phyloP scores from a whole-genome alignment of 2,329 filamentous ascomycete genomes.

The Chaetothyriales sp. region DNA sequence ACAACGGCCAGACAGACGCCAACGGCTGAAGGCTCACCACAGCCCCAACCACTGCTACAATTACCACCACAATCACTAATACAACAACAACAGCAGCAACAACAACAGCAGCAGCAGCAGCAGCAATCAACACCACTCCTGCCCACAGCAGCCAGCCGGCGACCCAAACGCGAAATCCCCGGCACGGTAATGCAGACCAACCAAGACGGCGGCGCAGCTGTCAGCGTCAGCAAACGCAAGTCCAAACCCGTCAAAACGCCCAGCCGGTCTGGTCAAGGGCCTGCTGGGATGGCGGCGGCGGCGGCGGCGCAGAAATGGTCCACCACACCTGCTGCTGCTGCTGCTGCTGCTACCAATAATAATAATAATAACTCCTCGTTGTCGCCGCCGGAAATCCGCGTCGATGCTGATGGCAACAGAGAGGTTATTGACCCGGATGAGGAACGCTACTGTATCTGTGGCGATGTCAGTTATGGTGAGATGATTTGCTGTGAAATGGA shows the following conservation, averaged over 20 bases:
- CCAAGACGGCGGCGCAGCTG: constrained; percentile 45
- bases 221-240: constrained; percentile 45
- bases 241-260: constrained; percentile 34
- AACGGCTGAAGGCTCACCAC: constrained; percentile 28
- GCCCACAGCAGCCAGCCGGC: constrained; percentile 26
- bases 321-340: constrained; percentile 17
- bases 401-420: constrained; percentile 33
- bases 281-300: too few species aligned
- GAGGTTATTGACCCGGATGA: constrained; percentile 46
- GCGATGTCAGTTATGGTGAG: constrained; percentile 47
- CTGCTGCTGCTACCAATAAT: constrained; percentile 2
- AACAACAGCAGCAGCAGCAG: constrained; percentile 21
- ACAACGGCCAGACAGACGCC: constrained; percentile 19
- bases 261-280: constrained; percentile 13
- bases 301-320: constrained; percentile 21
- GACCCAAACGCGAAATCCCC: constrained; percentile 44
- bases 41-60: constrained; percentile 2
- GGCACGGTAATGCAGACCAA: constrained; percentile 40
- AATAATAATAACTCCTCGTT: constrained; percentile 12
- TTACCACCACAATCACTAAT: too few species aligned
- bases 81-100: too few species aligned
- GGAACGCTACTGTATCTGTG: constrained; percentile 48
- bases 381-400: constrained; percentile 22
- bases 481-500: constrained; percentile 53
- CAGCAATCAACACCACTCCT: constrained; percentile 27